These are phyloP conservation scores for Ligustrum vulgare DNA, from an alignment of 257 asterid genomes.

Conservation along the genomic window DNA sequence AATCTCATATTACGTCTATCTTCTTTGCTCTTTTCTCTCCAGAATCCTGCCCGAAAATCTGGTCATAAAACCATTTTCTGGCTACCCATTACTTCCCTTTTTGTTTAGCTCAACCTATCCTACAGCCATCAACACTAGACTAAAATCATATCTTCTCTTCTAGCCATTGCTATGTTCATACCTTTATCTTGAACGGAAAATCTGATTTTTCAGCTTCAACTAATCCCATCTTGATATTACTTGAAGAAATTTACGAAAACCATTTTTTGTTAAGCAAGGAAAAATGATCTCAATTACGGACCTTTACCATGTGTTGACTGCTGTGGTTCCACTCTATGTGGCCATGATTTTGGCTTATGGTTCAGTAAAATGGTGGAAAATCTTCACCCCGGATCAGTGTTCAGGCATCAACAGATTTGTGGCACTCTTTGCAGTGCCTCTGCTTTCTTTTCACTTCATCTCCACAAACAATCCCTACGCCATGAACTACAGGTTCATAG, in stretches of 20 bases:
- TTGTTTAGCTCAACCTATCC: neutral
- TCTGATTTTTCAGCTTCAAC: neutral
- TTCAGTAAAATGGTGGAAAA: constrained; percentile 74
- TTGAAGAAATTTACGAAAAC: neutral
- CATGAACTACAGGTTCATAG: constrained; percentile 72
- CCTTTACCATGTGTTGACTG: constrained; percentile 70
- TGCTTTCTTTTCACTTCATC: constrained; percentile 72
- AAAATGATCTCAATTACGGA: constrained; percentile 48
- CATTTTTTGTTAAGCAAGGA: neutral
- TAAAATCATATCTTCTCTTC: neutral
- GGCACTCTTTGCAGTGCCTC: constrained; percentile 71
- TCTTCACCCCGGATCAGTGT: constrained; percentile 73
- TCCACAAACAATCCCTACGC: constrained; percentile 66
- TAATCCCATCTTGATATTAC: neutral
- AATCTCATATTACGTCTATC: constrained; percentile 28
- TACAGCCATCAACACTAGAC: constrained; percentile 14
- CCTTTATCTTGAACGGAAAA: neutral
- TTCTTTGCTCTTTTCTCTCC: constrained; percentile 16
- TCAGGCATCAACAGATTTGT: constrained; percentile 79
- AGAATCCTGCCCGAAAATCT: constrained; percentile 36
- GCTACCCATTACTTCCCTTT: constrained; percentile 17
- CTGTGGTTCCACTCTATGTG: constrained; percentile 71
- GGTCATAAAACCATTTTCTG: constrained; percentile 32
- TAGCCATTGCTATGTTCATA: neutral
- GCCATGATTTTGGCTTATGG: constrained; percentile 76